phyloP scores from a whole-genome alignment of 1,139 yeast species.

The Kodamaea anthophila region DNA sequence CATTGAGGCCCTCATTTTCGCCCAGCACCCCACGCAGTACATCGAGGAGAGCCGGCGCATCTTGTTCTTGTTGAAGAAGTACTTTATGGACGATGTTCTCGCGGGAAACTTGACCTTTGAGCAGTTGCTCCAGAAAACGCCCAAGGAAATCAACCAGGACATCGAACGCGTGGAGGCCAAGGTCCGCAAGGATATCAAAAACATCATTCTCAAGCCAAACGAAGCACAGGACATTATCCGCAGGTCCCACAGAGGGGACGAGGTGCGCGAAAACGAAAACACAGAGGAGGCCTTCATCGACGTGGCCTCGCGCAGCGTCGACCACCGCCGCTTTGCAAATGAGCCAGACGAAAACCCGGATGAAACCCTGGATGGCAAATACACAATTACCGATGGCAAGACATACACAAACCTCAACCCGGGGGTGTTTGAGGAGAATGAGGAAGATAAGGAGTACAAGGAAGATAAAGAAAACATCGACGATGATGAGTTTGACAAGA shows the following conservation, averaged over 20 bases:
- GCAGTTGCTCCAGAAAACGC: constrained; percentile 51
- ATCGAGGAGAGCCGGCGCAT: constrained; percentile 39
- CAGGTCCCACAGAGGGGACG: constrained; percentile 84
- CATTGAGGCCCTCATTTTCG: constrained; percentile 37
- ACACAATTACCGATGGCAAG: no score
- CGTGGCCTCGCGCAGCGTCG: constrained; percentile 33
- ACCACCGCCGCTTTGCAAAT: constrained; percentile 38
- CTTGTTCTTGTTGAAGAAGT: constrained; percentile 31
- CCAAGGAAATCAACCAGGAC: constrained; percentile 69
- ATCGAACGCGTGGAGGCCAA: constrained; percentile 63
- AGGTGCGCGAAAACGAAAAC: constrained; percentile 34
- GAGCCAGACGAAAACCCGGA: constrained; percentile 9
- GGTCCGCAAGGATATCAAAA: constrained; percentile 39
- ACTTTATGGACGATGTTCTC: constrained; percentile 43
- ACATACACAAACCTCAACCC: background rate
- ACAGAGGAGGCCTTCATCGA: constrained; percentile 24
- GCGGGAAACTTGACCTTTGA: constrained; percentile 41
- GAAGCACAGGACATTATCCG: constrained; percentile 37
- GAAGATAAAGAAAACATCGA: constrained; percentile 6
- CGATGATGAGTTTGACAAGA: constrained; percentile 5
- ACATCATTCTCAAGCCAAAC: constrained; percentile 13
- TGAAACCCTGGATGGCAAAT: background rate
- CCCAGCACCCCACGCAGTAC: constrained; percentile 22
- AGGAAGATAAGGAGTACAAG: constrained; percentile 14
- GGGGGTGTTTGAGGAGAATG: constrained; percentile 5